Base-by-base conservation (phyloP, 257 asterid species). In the Solanum microdontum region DNA sequence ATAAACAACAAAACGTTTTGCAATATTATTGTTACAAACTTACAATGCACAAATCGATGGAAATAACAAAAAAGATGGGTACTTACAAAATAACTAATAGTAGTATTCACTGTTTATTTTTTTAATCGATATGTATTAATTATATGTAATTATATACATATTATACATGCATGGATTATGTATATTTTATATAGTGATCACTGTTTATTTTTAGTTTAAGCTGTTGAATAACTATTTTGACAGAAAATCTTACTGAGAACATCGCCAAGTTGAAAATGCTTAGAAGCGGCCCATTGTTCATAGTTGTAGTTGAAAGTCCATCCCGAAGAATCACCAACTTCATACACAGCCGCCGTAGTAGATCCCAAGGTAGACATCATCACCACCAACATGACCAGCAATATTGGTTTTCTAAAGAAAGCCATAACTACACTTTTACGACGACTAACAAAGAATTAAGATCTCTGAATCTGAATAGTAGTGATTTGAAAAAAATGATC, bases 381-480 rank as follows among this genome's bases (percentile, higher is more conserved):
- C 66, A 82, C 30, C 17, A 82, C 36, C 60, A 80, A 10, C n/a
- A 80, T 4, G 2, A 82, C 2, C 15, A 43, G 1, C 10, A 82
- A 51, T 51, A 51, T 48, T 82, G 10, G 17, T 15, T 28, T 82
- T 82, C 24, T 14, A 4, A 17, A 28, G 86, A 48, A 51, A 82
- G 30, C 5, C 86, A 82, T 82, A 80, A 9, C 24, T 24, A 77
- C 7, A 24, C 33, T 66, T 24, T 26, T 26, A 11, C 19, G 3
- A 51, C 1, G 1, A 15, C 2, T 30, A 26, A 68, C 8, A 2
- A 68, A 68, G 1, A 68, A 26, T 68, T 68, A 68, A 12, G 34
- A 6, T 1, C 0, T 66, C 21, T 13, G 2, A 28, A 0, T 69
- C 4, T 28, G 1, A 28, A 1, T 6, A 30, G 0, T 14, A 14